These are phyloP conservation scores for Aquilaria sinensis DNA, from an alignment of 345 rosid species.

Conservation along the genomic window DNA sequence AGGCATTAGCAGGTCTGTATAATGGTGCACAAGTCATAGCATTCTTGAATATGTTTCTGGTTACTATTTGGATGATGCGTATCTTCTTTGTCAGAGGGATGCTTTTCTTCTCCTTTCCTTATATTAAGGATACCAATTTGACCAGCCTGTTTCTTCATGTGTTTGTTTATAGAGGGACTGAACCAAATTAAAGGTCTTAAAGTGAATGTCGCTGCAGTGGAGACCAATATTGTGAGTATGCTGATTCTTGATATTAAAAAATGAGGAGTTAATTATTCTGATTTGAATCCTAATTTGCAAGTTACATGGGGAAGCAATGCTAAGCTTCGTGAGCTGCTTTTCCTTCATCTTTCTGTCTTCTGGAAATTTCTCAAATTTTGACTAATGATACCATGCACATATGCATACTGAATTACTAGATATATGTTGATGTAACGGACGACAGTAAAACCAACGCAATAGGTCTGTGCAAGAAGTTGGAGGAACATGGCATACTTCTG, in stretches of 20 bases:
- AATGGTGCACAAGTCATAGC: background rate
- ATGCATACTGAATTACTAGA: constrained; percentile 25
- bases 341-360: background rate
- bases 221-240: constrained; percentile 82
- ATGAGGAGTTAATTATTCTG: background rate
- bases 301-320: background rate
- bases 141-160: background rate
- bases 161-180: constrained; percentile 49
- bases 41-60: background rate
- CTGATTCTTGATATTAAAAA: background rate
- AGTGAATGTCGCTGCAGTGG: constrained; percentile 60
- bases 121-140: background rate
- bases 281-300: background rate
- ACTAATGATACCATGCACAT: background rate
- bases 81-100: background rate
- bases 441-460: constrained; percentile 43
- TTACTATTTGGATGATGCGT: background rate
- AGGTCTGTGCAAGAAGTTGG: constrained; percentile 54
- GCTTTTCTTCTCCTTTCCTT: constrained; percentile 2
- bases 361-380: background rate
- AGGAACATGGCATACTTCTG: constrained; percentile 59
- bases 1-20: constrained; percentile 62
- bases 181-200: constrained; percentile 64
- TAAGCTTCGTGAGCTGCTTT: no score
- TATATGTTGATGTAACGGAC: constrained; percentile 50